Conservation (phyloP, 75 land plant species). For the Sequoia sempervirens region DNA sequence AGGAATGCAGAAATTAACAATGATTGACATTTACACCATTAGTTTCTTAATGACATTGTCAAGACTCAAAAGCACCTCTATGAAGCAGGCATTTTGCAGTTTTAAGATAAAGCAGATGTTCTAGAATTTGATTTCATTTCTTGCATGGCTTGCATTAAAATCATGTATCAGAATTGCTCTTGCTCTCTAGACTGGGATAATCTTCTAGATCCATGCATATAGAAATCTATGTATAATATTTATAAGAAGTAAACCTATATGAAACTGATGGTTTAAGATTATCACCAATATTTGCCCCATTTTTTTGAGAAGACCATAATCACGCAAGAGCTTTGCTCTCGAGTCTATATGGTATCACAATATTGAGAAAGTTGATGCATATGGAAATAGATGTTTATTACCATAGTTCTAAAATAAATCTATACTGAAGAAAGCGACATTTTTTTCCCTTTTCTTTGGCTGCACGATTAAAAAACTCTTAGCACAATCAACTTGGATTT, state of each 20-base stretch:
- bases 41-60: background rate
- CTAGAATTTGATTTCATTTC: background rate
- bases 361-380: background rate
- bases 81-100: background rate
- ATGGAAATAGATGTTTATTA: background rate
- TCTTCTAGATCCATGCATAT: background rate
- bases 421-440: background rate
- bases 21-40: too few species aligned
- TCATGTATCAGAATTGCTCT: background rate
- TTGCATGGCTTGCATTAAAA: background rate
- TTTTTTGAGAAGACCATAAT: background rate
- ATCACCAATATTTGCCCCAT: background rate
- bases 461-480: background rate
- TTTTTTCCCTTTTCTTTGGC: background rate
- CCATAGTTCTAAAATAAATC: background rate
- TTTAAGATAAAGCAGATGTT: background rate
- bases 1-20: too few species aligned
- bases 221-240: background rate
- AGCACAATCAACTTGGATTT: background rate
- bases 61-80: too few species aligned
- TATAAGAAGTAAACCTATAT: background rate
- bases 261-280: background rate
- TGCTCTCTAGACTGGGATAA: background rate
- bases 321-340: background rate
- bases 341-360: background rate